These are phyloP conservation scores for Wallacemonas sp. DNA, from an alignment of 208 protist species.

Conservation along the genomic window DNA sequence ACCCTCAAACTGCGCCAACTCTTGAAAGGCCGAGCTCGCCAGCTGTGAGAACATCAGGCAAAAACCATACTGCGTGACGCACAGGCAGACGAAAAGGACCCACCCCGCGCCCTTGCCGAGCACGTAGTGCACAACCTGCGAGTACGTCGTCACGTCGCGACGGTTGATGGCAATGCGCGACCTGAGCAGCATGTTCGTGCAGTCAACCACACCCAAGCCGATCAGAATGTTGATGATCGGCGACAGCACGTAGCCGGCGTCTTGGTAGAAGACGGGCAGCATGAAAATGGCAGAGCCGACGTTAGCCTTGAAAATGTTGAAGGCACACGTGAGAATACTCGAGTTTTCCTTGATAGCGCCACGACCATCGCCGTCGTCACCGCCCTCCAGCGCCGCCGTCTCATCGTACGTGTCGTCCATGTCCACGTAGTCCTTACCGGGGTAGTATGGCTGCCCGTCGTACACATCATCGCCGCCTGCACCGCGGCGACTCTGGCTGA, in stretches of 20 bases:
- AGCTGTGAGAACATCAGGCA: slow-evolving; percentile 84
- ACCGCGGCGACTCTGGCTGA: background rate
- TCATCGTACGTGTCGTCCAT: slow-evolving; percentile 22
- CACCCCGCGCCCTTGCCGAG: slow-evolving; percentile 47
- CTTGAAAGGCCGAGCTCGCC: slow-evolving; percentile 46
- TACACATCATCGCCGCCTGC: background rate
- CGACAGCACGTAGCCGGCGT: slow-evolving; percentile 62
- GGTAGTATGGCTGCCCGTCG: slow-evolving; percentile 6
- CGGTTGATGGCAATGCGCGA: slow-evolving; percentile 66
- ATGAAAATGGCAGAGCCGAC: slow-evolving; percentile 81
- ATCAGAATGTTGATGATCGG: slow-evolving; percentile 45
- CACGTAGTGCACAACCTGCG: slow-evolving; percentile 59
- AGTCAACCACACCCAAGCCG: slow-evolving; percentile 61
- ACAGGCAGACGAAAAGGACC: slow-evolving; percentile 61
- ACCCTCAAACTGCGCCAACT: slow-evolving; percentile 29
- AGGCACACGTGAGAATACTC: slow-evolving; percentile 61
- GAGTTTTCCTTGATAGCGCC: slow-evolving; percentile 56
- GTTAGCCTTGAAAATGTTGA: slow-evolving; percentile 90
- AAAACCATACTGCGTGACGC: slow-evolving; percentile 83
- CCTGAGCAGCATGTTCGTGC: slow-evolving; percentile 54
- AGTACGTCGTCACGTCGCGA: slow-evolving; percentile 63
- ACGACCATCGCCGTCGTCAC: background rate
- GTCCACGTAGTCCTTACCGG: slow-evolving; percentile 29
- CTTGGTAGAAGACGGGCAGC: slow-evolving; percentile 73
- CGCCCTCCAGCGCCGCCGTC: background rate